phyloP scores from a whole-genome alignment of 805 yeast species.

The Starmerella powellii region DNA sequence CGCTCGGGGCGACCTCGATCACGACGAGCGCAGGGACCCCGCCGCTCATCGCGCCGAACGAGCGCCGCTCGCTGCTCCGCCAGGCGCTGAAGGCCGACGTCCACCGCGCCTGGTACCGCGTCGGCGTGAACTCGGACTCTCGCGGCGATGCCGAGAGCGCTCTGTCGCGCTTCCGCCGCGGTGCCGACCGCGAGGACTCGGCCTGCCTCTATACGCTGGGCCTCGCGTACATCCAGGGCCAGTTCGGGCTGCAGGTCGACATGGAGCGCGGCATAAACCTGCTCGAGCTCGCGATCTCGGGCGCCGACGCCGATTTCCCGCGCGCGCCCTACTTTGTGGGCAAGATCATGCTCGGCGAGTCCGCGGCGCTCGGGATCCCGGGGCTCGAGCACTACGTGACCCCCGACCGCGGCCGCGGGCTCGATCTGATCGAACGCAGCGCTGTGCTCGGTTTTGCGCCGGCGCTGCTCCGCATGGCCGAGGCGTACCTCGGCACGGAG shows the following conservation, averaged over 20 bases:
- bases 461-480: slow-evolving; percentile 30
- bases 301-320: slow-evolving; percentile 32
- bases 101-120: slow-evolving; percentile 30
- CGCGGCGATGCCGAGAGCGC: slow-evolving; percentile 27
- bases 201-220: slow-evolving; percentile 33
- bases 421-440: slow-evolving; percentile 27
- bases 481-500: slow-evolving; percentile 28
- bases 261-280: slow-evolving; percentile 20
- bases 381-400: not conserved
- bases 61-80: slow-evolving; percentile 11
- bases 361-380: slow-evolving; percentile 21
- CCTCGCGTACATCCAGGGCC: slow-evolving; percentile 25
- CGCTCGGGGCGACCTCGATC: slow-evolving; percentile 3
- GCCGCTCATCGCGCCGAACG: not conserved
- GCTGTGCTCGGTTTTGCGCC: slow-evolving; percentile 32
- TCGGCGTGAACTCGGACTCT: slow-evolving; percentile 28
- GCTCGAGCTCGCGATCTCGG: slow-evolving; percentile 24
- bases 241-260: slow-evolving; percentile 23
- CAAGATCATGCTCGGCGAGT: slow-evolving; percentile 30
- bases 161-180: slow-evolving; percentile 28
- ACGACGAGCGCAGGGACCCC: not conserved
- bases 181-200: slow-evolving; percentile 29
- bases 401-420: slow-evolving; percentile 19
- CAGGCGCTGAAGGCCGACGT: slow-evolving; percentile 28
- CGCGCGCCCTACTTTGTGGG: slow-evolving; percentile 32